Conservation (phyloP, 2,329 filamentous ascomycete genomes). For the Alternaria conjuncta region DNA sequence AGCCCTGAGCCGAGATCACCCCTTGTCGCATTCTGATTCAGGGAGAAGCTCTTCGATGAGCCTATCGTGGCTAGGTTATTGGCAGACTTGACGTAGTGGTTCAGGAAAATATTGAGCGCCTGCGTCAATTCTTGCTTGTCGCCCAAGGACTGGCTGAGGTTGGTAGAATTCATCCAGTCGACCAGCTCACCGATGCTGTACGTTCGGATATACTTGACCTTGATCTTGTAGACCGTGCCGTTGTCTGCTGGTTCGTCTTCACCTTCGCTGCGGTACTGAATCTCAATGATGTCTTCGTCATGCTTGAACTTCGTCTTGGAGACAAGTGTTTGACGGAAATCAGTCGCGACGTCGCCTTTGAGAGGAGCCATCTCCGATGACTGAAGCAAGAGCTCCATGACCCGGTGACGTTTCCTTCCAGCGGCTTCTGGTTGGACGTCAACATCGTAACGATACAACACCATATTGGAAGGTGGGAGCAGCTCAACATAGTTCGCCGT, state of each 20-base stretch:
- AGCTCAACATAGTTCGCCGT: constrained; percentile 29
- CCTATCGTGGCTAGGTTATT: constrained; percentile 55
- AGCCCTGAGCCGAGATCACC: constrained; percentile 58
- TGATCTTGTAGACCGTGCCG: constrained; percentile 19
- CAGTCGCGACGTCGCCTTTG: constrained; percentile 23
- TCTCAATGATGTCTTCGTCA: constrained; percentile 15
- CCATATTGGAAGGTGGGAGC: constrained; percentile 15
- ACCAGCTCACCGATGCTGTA: constrained; percentile 48
- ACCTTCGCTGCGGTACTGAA: constrained; percentile 27
- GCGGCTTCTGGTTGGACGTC: constrained; percentile 12
- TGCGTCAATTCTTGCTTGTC: constrained; percentile 59
- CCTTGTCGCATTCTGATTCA: constrained; percentile 46
- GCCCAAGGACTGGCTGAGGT: constrained; percentile 44
- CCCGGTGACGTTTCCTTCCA: constrained; percentile 18
- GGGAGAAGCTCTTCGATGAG: constrained; percentile 51
- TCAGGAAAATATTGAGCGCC: constrained; percentile 64
- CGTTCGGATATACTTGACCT: constrained; percentile 20
- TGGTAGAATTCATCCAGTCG: constrained; percentile 54
- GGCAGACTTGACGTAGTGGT: constrained; percentile 54
- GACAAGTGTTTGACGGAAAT: constrained; percentile 31
- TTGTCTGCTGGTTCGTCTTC: constrained; percentile 22
- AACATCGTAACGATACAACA: constrained; percentile 22
- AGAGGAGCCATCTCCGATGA: constrained; percentile 9
- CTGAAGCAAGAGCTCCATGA: constrained; percentile 26
- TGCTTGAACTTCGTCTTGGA: constrained; percentile 25